phyloP scores from a whole-genome alignment of 148 eudicot species.

The Rhododendron williamsianum region DNA sequence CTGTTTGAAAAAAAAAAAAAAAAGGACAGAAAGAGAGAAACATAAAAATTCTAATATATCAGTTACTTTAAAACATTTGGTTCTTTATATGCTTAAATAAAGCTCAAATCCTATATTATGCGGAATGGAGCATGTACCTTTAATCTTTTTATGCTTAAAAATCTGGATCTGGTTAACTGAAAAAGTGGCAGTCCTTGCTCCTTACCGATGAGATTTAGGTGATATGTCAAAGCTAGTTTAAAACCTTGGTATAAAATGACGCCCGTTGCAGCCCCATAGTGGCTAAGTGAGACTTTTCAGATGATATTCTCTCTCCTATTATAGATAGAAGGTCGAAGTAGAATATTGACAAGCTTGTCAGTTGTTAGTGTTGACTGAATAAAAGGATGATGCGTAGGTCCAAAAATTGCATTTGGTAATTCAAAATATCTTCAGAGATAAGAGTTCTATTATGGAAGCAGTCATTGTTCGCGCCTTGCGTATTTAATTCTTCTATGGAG shows the following conservation, averaged over 20 bases:
- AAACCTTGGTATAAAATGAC: background rate
- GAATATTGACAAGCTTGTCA: background rate
- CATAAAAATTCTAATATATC: background rate
- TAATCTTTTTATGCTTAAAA: background rate
- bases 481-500: background rate
- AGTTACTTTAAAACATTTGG: background rate
- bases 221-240: background rate
- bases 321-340: background rate
- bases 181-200: background rate
- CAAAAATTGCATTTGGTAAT: background rate
- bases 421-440: background rate
- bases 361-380: background rate
- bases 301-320: background rate
- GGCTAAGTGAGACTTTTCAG: background rate
- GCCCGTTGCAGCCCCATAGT: background rate
- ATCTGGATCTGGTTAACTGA: background rate
- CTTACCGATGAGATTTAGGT: background rate
- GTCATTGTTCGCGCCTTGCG: background rate
- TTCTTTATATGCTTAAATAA: background rate
- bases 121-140: background rate
- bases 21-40: background rate
- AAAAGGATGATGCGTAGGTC: background rate
- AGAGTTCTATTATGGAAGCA: background rate
- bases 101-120: background rate
- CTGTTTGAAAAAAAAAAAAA: background rate